Base-by-base conservation (phyloP, 306 rosid genomes). In the Glycine soja region DNA sequence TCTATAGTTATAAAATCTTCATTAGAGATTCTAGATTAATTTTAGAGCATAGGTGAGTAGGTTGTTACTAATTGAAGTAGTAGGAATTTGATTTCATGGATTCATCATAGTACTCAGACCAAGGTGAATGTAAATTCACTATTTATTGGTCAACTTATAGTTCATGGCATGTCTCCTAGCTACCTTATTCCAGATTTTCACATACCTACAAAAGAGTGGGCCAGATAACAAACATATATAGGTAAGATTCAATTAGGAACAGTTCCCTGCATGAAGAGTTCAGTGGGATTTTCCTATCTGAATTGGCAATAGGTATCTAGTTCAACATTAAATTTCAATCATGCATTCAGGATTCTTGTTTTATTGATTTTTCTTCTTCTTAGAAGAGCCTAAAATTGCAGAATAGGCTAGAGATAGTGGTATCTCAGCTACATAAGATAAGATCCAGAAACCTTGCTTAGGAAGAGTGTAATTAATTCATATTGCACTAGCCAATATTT, bases 21-120 rank as follows among this genome's bases (percentile, higher is more conserved):
- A 32, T 7, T 18, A 6, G 11, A 47, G 70, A 73, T 58, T 72
- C 50, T 36, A 59, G n/a, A 43, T 30, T 78, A 78, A 81, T 73
- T 74, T 69, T 42, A 80, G 61, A 65, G 79, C 68, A 80, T 72
- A 80, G 56, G 46, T 57, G 24, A 34, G 74, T 24, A 36, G 70
- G 48, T 64, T 64, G 78, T 43, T 69, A 30, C 45, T 34, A 13
- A 32, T 72, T 74, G 46, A 42, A 48, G 3, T 18, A 67, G 19
- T 61, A 45, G 76, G 76, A 48, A 15, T 74, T 74, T 36, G 67
- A 79, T 74, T 48, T 78, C 14, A 5, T 53, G 42, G 46, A 74
- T 82, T 66, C 64, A 43, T 50, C 58, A 70, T 71, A 24, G 51
- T 65, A 30, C 46, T 63, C 47, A 14, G 70, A 9, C 19, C 70